Conservation (phyloP, 257 asterid genomes). For the Jacaranda mimosifolia region DNA sequence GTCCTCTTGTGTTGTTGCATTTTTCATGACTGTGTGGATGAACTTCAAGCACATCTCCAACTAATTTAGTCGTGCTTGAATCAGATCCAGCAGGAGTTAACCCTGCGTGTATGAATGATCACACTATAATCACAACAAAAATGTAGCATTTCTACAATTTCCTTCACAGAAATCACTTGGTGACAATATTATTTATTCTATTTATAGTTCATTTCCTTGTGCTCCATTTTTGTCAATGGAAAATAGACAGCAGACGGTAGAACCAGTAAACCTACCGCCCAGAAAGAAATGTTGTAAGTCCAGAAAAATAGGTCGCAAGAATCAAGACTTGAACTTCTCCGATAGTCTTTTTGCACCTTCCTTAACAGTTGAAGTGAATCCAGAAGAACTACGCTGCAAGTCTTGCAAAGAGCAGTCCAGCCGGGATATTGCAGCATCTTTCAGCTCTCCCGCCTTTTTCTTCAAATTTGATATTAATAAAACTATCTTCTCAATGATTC, state of each 20-base stretch:
- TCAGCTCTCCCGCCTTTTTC: slow-evolving; percentile 64
- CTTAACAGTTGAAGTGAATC: slow-evolving; percentile 52
- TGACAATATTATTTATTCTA: slow-evolving; percentile 29
- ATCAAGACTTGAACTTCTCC: slow-evolving; percentile 88
- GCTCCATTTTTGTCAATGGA: slow-evolving; percentile 29
- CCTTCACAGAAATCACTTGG: slow-evolving; percentile 9
- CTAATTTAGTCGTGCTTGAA: background rate
- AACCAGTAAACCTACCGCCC: background rate
- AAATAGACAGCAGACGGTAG: background rate
- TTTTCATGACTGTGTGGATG: background rate
- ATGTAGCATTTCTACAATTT: slow-evolving; percentile 20
- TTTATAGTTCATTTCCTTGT: slow-evolving; percentile 15
- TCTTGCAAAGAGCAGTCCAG: slow-evolving; percentile 61
- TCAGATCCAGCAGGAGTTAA: slow-evolving; percentile 7
- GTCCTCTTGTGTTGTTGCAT: no score
- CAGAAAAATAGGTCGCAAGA: background rate
- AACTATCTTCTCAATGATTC: slow-evolving; percentile 64
- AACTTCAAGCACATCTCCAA: background rate
- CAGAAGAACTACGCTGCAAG: slow-evolving; percentile 51
- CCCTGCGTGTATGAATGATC: slow-evolving; percentile 11
- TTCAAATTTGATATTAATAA: slow-evolving; percentile 56
- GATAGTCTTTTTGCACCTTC: slow-evolving; percentile 79
- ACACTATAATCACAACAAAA: slow-evolving; percentile 4
- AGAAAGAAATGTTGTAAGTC: background rate
- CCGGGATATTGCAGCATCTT: slow-evolving; percentile 49